Base-by-base conservation (phyloP, 208 protist species). In the Vickermania ingenoplastis region DNA sequence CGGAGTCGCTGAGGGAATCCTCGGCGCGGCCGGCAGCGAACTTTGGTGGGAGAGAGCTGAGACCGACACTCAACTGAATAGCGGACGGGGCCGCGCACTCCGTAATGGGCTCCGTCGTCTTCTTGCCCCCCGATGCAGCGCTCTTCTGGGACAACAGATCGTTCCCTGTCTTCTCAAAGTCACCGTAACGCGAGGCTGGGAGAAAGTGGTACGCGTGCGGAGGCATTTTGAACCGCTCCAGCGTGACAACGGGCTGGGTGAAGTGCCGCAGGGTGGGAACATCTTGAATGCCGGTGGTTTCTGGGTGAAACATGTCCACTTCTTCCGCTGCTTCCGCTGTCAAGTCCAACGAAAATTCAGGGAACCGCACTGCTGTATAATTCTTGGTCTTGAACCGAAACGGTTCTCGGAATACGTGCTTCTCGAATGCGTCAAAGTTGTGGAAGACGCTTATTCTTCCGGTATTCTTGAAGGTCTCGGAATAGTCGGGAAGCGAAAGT, bases 311-410 rank as follows among this genome's bases (percentile, higher is more conserved):
- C 1, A 53, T 24, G 27, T 58, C 63, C 28, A 73, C 59, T 30
- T 76, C 69, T 21, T 60, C 57, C 23, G 26, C 62, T 5, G 60
- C 57, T 30, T 65, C 55, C 31, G 53, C 67, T 17, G 36, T 56
- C 0, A 79, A 27, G 55, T 74, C 53, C 58, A 83, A 27, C 17
- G 62, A 24, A 58, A 83, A 83, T 45, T 83, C 77, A 4, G 77
- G 77, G 2, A 79, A 64, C 3, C 58, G 61, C 41, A 73, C 73
- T 25, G 52, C 61, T 24, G 31, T 57, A 36, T 79, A 79, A 28
- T 74, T 41, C 11, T 53, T 27, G 5, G 63, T 63, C 5, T 69
- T 52, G 59, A 83, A 83, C 0, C 65, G 65, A 52, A 83, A 74
- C 14, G 77, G 77, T n/a, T 55, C 71, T 2, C 77, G 65, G 21